A percentile compares a stretch with the other conserved stretches of the same genome.
Evolutionary conservation across 306 rosid genomes (phyloP).

Genomic region (Sechiopsis laciniata): DNA sequence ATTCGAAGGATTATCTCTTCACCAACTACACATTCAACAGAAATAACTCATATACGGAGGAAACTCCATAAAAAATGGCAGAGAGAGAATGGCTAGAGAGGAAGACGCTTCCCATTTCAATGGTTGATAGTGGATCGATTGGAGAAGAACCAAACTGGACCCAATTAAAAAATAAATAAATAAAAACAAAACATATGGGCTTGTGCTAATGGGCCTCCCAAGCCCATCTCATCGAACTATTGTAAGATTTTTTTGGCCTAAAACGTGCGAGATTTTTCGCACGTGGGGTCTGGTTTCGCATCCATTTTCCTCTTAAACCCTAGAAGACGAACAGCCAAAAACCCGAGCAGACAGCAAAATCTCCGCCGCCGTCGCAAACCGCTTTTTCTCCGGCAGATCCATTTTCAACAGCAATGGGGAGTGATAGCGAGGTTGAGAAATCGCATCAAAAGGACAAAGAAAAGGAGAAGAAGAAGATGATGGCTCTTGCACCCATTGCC

Average conservation of each 20-base stretch:
- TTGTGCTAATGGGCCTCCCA: too few species aligned
- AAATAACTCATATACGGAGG: too few species aligned
- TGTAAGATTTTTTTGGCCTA: not conserved
- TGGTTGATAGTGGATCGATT: too few species aligned
- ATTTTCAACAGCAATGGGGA: slow-evolving; percentile 44
- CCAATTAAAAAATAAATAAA: too few species aligned
- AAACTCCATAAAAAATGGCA: too few species aligned
- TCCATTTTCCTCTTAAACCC: slow-evolving; percentile 22
- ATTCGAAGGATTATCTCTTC: too few species aligned
- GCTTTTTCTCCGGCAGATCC: not conserved
- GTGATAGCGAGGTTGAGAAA: slow-evolving; percentile 73
- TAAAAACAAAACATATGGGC: too few species aligned
- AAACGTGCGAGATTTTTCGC: not conserved
- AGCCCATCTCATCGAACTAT: not conserved
- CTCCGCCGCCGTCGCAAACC: not conserved
- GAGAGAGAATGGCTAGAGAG: too few species aligned
- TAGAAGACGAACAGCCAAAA: slow-evolving; percentile 10
- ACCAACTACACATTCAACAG: too few species aligned
- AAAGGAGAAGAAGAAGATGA: slow-evolving; percentile 72
- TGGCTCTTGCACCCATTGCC: slow-evolving; percentile 73
- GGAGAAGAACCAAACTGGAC: too few species aligned
- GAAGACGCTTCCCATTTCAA: too few species aligned
- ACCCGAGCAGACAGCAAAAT: not conserved
- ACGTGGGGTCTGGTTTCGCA: not conserved
- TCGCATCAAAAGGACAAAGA: slow-evolving; percentile 66